Evolutionary conservation across 768 basidiomycete species (phyloP).

Genomic region (Phanerochaete carnosa): DNA sequence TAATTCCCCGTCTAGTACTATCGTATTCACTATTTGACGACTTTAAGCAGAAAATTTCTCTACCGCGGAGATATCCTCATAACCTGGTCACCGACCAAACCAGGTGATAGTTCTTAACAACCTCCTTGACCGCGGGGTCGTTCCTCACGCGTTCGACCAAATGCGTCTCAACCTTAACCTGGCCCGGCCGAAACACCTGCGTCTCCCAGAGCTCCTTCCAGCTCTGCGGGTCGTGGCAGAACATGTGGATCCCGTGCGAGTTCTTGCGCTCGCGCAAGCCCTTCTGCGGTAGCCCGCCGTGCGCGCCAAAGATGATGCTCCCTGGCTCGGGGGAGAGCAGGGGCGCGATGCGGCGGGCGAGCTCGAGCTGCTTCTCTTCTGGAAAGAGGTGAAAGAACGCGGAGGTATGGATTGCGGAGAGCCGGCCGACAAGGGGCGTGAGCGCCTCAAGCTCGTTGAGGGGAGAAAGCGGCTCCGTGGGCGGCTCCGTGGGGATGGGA

Average conservation of each 20-base stretch:
- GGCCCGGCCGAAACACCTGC: constrained; percentile 32
- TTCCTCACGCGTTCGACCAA: constrained; percentile 7
- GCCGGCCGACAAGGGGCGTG: constrained; percentile 38
- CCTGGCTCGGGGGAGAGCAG: constrained; percentile 41
- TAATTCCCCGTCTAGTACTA: too few relatives aligned
- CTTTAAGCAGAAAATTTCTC: neutral
- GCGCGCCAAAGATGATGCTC: constrained; percentile 44
- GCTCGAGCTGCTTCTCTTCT: constrained; percentile 34
- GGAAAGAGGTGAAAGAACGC: constrained; percentile 50
- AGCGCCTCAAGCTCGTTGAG: constrained; percentile 36
- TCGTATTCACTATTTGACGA: too few relatives aligned
- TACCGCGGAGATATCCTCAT: neutral
- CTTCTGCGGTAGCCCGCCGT: constrained; percentile 32
- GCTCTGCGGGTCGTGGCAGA: constrained; percentile 34
- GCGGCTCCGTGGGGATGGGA: neutral
- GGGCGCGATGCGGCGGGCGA: constrained; percentile 41
- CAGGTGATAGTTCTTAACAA: constrained; percentile 11
- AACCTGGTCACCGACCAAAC: constrained; percentile 22
- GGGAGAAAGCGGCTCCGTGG: constrained; percentile 9
- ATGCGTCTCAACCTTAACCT: constrained; percentile 25
- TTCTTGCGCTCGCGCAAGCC: constrained; percentile 20
- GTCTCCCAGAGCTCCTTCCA: constrained; percentile 39
- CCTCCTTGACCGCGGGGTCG: neutral
- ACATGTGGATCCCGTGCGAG: constrained; percentile 17
- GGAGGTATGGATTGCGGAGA: constrained; percentile 47